Base-by-base conservation (phyloP, 2,329 filamentous ascomycete species). In the Exophiala spinifera region DNA sequence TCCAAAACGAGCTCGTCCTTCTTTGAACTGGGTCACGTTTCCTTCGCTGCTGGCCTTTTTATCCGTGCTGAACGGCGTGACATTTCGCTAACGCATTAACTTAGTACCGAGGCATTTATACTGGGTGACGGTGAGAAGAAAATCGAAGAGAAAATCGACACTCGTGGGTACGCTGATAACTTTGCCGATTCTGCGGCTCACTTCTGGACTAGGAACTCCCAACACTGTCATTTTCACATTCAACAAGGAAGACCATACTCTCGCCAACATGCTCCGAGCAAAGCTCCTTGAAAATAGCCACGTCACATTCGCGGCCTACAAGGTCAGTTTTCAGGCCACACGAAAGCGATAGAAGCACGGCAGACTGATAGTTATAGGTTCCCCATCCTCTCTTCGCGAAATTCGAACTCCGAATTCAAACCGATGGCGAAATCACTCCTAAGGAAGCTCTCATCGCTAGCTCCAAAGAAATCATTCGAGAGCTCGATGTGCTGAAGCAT, bases 171-270 rank as follows among this genome's bases (percentile, higher is more conserved):
- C 19, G n/a, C 46, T 31, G 28, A 31, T 10, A 31, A 31, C 7
- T 10, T 31, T 31, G 28, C 10, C 28, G 7, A 6, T 31, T 31
- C 11, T 31, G 4, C 21, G 45, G 17, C 47, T 61, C 20, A 61
- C n/a, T 17, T 2, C 7, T 33, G 17, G 47, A 33, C 37, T 55
- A 94, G 91, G 90, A 67, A 91, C 95, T 69, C 89, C 92, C 19
- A 95, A 96, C 70, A 91, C 89, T n/a, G 88, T 90, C 8, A 88
- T 96, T 73, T 99, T 99, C 76, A 85, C 89, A 55, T 85, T 99
- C 74, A 89, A 90, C 74, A 97, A 96, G 73, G 94, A 99, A 72
- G 94, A 99, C 66, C 92, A 96, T 74, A 96, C 92, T 1, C 82
- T 99, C 21, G 94, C 87, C 65, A 96, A 99, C 72, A 80, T 99